Base-by-base conservation (phyloP, 2,329 filamentous ascomycete species). In the Exophiala calicioides region DNA sequence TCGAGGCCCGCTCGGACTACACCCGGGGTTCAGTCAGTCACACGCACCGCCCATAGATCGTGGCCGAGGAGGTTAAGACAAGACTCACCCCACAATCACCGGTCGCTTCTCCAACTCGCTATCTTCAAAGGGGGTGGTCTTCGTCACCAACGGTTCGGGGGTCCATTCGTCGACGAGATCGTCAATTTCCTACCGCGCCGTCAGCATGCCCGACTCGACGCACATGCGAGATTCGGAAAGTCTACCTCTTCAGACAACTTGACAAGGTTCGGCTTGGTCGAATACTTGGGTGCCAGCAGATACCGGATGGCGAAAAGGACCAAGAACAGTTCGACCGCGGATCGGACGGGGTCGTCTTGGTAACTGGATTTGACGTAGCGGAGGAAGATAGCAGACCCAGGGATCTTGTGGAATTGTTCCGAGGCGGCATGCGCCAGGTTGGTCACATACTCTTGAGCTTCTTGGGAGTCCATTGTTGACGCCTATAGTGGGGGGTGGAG, bases 331-430 rank as follows among this genome's bases (percentile, higher is more conserved):
- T 98, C 93, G 58, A 98, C 88, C 29, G 88, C 89, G 41, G 89
- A 95, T 43, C 94, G 86, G 46, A 97, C 82, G 7, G 93, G 93
- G 62, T 98, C 93, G 65, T 98, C 86, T 73, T 98, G 93, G 74
- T 98, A 97, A 66, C 90, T 95, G 47, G 90, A 95, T 68, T 88
- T 88, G 65, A 98, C 90, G 71, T 98, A 98, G 54, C 93, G 88
- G 59, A 95, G 81, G 62, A 97, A 77, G 60, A 98, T 95, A 31
- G 91, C 88, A 21, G 91, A 97, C 41, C 93, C 93, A 21, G 93
- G 94, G 29, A 98, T 80, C 63, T 86, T 88, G 62, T 96, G 90
- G 65, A 98, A 94, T 47, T 84, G 78, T 49, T 81, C 73, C 42
- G 77, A 72, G 42, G 78, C 71, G 55, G 77, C 73, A 59, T 77